phyloP scores from a whole-genome alignment of 2,329 filamentous ascomycete genomes.

The Pochonia chlamydosporia region DNA sequence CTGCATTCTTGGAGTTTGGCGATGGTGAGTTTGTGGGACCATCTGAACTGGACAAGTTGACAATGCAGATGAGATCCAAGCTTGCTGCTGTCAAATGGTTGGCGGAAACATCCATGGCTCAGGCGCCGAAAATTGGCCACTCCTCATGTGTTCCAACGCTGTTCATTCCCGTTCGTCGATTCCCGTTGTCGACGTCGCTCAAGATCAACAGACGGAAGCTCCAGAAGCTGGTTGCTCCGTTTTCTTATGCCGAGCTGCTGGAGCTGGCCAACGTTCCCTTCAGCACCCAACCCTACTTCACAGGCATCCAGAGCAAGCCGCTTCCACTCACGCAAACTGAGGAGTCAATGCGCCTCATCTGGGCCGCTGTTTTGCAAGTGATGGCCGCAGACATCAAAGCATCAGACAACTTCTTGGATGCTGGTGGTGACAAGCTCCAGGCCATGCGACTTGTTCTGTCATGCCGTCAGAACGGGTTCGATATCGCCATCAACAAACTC shows the following conservation, averaged over 20 bases:
- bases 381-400: conserved; percentile 34
- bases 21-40: conserved; percentile 30
- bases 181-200: conserved; percentile 44
- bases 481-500: conserved; percentile 36
- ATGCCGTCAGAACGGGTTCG: conserved; percentile 37
- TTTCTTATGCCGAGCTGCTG: conserved; percentile 38
- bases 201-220: conserved; percentile 45
- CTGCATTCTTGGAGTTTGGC: conserved; percentile 44
- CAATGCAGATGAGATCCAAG: conserved; percentile 33
- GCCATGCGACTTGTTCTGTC: conserved; percentile 37
- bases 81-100: conserved; percentile 38
- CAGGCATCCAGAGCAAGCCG: conserved; percentile 35
- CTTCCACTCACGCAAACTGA: conserved; percentile 42
- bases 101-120: conserved; percentile 34
- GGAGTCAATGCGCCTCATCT: conserved; percentile 40
- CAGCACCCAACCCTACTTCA: conserved; percentile 26
- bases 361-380: conserved; percentile 37
- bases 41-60: conserved; percentile 33
- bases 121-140: conserved; percentile 17
- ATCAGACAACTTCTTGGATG: conserved; percentile 37
- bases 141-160: conserved; percentile 37
- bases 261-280: conserved; percentile 26
- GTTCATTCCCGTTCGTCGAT: conserved; percentile 41
- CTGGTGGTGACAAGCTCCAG: conserved; percentile 40
- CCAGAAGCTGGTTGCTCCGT: conserved; percentile 35